phyloP scores from a whole-genome alignment of 176 grass and related monocot genomes.

The Aegilops tauschii region DNA sequence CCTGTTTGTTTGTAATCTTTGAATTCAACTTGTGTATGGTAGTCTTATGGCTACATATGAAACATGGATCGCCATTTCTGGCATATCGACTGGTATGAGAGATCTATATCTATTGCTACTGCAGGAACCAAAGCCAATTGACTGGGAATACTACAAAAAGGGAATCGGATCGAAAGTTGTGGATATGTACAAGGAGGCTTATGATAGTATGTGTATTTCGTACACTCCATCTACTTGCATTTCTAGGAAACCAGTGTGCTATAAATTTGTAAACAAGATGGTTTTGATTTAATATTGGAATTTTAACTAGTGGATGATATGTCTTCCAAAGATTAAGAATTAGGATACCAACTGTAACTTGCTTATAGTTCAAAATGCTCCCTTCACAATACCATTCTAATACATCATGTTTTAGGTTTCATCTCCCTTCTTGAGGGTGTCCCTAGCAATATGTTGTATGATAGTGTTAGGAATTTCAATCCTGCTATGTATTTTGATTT shows the following conservation, averaged over 20 bases:
- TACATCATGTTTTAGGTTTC: background rate
- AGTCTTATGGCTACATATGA: background rate
- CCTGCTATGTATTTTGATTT: background rate
- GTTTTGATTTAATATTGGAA: background rate
- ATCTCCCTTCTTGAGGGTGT: background rate
- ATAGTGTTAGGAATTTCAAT: background rate
- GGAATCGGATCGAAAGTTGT: constrained; percentile 68
- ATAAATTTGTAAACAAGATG: background rate
- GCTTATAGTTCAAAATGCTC: background rate
- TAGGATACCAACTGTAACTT: background rate
- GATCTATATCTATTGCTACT: constrained; percentile 19
- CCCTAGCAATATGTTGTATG: background rate
- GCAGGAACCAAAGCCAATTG: constrained; percentile 75
- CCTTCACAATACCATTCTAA: background rate
- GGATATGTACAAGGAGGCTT: constrained; percentile 75
- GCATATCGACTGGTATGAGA: background rate
- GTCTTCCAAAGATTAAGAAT: background rate
- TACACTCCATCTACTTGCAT: background rate
- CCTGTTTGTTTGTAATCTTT: background rate
- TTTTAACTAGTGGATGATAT: background rate
- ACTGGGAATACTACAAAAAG: constrained; percentile 82
- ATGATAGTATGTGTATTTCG: constrained; percentile 54
- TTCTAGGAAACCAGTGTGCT: background rate
- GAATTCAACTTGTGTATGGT: background rate
- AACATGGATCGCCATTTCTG: background rate